Evolutionary conservation across 345 rosid genomes (phyloP).

Genomic region (Cardamine resedifolia): DNA sequence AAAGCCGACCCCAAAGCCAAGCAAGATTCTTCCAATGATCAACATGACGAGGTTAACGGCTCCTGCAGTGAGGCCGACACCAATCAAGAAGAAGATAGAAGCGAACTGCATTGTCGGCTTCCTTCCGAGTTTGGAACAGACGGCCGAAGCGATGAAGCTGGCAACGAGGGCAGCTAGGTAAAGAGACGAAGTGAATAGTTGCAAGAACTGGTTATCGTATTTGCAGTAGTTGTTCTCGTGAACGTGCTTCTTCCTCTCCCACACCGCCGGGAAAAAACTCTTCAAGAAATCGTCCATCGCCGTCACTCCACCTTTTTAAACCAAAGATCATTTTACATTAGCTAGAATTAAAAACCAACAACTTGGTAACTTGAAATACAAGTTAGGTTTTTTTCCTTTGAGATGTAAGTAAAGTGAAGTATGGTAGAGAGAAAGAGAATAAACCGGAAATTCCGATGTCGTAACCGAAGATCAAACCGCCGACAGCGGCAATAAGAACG

Average conservation of each 20-base stretch:
- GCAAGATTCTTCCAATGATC: constrained; percentile 60
- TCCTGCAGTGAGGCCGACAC: constrained; percentile 49
- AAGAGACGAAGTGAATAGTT: constrained; percentile 71
- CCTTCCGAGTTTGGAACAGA: constrained; percentile 54
- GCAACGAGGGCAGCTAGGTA: constrained; percentile 70
- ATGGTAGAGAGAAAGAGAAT: background rate
- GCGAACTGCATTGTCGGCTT: constrained; percentile 76
- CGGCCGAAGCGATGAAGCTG: constrained; percentile 55
- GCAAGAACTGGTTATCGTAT: constrained; percentile 56
- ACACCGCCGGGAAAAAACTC: constrained; percentile 59
- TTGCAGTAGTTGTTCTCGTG: constrained; percentile 79
- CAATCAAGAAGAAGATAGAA: constrained; percentile 61
- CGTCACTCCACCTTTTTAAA: constrained; percentile 70
- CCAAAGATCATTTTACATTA: constrained; percentile 7
- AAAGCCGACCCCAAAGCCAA: constrained; percentile 75
- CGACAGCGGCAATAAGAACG: constrained; percentile 49
- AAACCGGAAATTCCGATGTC: constrained; percentile 58
- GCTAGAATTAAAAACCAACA: background rate
- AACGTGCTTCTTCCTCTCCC: constrained; percentile 52
- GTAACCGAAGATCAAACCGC: constrained; percentile 67
- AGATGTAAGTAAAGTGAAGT: background rate
- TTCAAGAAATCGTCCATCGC: constrained; percentile 79
- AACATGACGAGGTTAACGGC: constrained; percentile 48
- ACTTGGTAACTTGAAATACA: background rate
- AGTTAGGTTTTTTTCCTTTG: background rate